phyloP scores from a whole-genome alignment of 306 rosid genomes.

The Cucumis sativus region DNA sequence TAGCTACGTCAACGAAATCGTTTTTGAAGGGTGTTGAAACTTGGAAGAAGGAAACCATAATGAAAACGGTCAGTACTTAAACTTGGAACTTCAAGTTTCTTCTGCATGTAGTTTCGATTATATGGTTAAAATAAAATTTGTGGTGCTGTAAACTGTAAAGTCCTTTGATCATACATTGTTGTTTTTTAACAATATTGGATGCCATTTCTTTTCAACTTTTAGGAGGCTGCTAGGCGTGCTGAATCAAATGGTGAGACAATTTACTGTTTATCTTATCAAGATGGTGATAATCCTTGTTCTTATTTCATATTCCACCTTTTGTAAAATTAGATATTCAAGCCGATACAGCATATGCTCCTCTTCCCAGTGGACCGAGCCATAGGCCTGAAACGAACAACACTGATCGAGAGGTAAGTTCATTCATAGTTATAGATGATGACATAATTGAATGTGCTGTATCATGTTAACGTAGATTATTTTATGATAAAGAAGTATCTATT shows the following conservation, averaged over 20 bases:
- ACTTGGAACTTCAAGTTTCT: not conserved
- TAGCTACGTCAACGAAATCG: slow-evolving; percentile 84
- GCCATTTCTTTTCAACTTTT: slow-evolving; percentile 16
- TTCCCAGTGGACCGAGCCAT: slow-evolving; percentile 49
- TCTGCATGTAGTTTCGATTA: not conserved
- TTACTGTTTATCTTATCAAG: not conserved
- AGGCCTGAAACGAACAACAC: slow-evolving; percentile 12
- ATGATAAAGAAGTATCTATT: too few relatives aligned
- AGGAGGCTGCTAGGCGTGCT: slow-evolving; percentile 54
- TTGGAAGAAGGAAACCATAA: slow-evolving; percentile 87
- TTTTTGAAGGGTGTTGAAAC: slow-evolving; percentile 77
- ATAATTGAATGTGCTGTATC: slow-evolving; percentile 11
- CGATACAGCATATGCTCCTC: slow-evolving; percentile 56
- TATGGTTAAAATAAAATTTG: not conserved
- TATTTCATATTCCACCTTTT: not conserved
- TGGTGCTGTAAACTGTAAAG: not conserved
- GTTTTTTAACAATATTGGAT: slow-evolving; percentile 18
- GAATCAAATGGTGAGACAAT: slow-evolving; percentile 46
- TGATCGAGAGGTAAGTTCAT: slow-evolving; percentile 23
- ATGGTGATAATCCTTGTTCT: not conserved
- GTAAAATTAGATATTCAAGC: slow-evolving; percentile 32
- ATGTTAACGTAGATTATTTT: not conserved
- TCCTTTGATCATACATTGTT: not conserved
- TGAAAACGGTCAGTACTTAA: slow-evolving; percentile 45
- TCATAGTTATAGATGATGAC: not conserved